Evolutionary conservation across 192 early-diverging fungal genomes (phyloP).

Genomic region (Backusella liffmaniae): DNA sequence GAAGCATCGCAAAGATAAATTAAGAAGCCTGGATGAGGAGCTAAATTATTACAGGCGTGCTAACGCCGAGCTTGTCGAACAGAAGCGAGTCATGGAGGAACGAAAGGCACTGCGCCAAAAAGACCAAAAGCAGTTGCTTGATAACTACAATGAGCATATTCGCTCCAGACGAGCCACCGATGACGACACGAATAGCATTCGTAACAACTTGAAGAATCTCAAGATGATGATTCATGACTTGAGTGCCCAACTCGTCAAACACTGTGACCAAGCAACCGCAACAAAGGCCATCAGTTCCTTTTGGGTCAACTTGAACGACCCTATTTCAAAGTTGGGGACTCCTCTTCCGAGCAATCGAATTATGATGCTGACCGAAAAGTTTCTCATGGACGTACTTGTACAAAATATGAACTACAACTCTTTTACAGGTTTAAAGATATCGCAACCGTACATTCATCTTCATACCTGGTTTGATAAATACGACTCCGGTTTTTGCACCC

Average conservation of each 20-base stretch:
- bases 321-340: conserved; percentile 37
- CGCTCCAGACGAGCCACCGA: conserved; percentile 43
- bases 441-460: conserved; percentile 9
- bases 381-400: conserved; percentile 49
- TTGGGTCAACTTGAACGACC: conserved; percentile 32
- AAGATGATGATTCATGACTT: conserved; percentile 38
- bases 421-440: conserved; percentile 35
- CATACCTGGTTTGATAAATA: conserved; percentile 25
- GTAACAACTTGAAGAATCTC: conserved; percentile 34
- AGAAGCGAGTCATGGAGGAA: background rate
- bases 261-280: conserved; percentile 27
- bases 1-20: background rate
- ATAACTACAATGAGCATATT: conserved; percentile 33
- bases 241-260: conserved; percentile 27
- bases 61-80: background rate
- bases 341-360: conserved; percentile 38
- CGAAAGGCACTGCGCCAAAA: conserved; percentile 1
- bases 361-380: conserved; percentile 51
- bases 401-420: conserved; percentile 44
- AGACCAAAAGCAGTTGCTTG: conserved; percentile 19
- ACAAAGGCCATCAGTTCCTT: conserved; percentile 28
- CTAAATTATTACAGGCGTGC: background rate
- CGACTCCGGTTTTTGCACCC: conserved; percentile 22
- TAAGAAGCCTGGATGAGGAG: conserved; percentile 1
- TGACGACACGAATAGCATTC: conserved; percentile 44